phyloP scores from a whole-genome alignment of 2,329 filamentous ascomycete species.

The Cyphellophora attinorum region DNA sequence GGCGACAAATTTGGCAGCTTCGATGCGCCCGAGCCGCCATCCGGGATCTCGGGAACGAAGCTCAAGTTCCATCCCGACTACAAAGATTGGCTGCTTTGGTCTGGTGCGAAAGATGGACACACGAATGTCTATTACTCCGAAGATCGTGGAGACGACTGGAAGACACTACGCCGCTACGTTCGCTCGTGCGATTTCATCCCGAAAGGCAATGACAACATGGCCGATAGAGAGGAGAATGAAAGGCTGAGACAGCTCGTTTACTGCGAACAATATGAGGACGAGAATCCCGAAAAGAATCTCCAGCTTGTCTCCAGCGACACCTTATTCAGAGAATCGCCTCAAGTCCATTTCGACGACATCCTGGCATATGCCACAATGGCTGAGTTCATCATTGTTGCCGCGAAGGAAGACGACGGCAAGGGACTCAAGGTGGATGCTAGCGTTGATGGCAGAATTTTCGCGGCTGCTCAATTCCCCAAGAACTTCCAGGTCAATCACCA shows the following conservation, averaged over 20 bases:
- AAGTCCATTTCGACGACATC: slow-evolving; percentile 58
- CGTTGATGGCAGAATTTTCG: slow-evolving; percentile 74
- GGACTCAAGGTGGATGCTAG: slow-evolving; percentile 71
- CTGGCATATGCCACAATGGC: slow-evolving; percentile 88
- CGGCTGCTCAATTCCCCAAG: slow-evolving; percentile 72
- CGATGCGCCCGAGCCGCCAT: slow-evolving; percentile 55
- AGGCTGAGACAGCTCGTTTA: slow-evolving; percentile 52
- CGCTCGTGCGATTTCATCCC: slow-evolving; percentile 81
- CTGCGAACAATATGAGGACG: slow-evolving; percentile 54
- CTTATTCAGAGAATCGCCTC: slow-evolving; percentile 59
- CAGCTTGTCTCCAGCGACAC: slow-evolving; percentile 70
- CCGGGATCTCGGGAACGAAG: slow-evolving; percentile 41
- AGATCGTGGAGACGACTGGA: slow-evolving; percentile 73
- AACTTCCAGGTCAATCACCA: slow-evolving; percentile 73
- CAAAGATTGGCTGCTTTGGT: slow-evolving; percentile 88
- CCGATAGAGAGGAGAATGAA: slow-evolving; percentile 34
- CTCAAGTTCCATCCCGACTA: slow-evolving; percentile 74
- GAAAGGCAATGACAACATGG: slow-evolving; percentile 38
- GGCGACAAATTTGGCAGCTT: slow-evolving; percentile 67
- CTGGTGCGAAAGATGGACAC: slow-evolving; percentile 63
- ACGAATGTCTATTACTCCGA: slow-evolving; percentile 65
- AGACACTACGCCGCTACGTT: slow-evolving; percentile 62
- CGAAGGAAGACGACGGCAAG: slow-evolving; percentile 50
- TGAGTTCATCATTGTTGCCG: slow-evolving; percentile 84
- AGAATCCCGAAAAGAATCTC: slow-evolving; percentile 53